Evolutionary conservation across 805 yeast species (phyloP).

Genomic region (Isabelozyma heimii): DNA sequence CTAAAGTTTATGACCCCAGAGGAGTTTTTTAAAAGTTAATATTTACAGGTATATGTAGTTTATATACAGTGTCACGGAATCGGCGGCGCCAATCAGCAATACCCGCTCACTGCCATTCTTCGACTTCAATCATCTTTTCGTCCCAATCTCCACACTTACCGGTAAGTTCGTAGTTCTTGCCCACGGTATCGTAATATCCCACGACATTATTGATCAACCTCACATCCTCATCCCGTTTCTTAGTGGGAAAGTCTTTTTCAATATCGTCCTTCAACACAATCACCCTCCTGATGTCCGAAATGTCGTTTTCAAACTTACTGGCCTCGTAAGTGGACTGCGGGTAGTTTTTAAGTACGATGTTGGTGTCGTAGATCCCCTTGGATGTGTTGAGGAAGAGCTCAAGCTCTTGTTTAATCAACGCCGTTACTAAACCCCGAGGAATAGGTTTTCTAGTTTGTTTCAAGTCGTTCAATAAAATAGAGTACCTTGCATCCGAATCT

Average conservation of each 20-base stretch:
- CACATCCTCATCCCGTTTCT: conserved; percentile 14
- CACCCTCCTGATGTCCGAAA: conserved; percentile 46
- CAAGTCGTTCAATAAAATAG: conserved; percentile 50
- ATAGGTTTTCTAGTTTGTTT: conserved; percentile 20
- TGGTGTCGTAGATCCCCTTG: conserved; percentile 38
- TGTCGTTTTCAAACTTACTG: conserved; percentile 69
- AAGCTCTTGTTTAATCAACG: conserved; percentile 43
- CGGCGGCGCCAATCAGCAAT: no score
- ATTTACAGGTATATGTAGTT: not conserved
- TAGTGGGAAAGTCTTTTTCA: conserved; percentile 13
- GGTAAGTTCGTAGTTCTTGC: conserved; percentile 34
- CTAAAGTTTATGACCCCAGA: conserved; percentile 71
- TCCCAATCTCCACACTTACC: conserved; percentile 19
- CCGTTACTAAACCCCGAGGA: conserved; percentile 50
- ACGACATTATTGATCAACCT: conserved; percentile 45
- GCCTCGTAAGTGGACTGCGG: conserved; percentile 67
- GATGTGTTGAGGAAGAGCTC: conserved; percentile 32
- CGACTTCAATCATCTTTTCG: conserved; percentile 15
- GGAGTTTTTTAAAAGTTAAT: conserved; percentile 42
- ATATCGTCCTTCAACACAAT: conserved; percentile 34
- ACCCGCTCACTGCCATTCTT: conserved; percentile 5
- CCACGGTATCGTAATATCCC: conserved; percentile 66
- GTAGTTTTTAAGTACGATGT: conserved; percentile 53
- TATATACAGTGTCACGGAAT: not conserved
- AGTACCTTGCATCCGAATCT: conserved; percentile 45